Evolutionary conservation across 176 grass and related monocot species (phyloP).

Genomic region (Rhynchospora tenuis): DNA sequence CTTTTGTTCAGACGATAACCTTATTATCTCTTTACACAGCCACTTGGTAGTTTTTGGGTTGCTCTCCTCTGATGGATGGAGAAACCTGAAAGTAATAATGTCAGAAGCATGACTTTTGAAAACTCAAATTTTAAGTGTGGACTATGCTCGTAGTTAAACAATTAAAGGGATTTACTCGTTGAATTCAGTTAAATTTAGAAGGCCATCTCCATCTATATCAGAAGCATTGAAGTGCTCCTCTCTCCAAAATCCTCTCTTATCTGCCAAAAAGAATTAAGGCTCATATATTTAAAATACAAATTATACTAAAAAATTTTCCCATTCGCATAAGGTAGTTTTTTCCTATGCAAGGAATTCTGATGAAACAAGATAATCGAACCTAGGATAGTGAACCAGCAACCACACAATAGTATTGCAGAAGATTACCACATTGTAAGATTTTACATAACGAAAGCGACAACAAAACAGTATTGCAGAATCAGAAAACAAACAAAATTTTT

Average conservation of each 20-base stretch:
- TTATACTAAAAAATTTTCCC: not conserved
- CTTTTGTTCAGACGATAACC: slow-evolving; percentile 24
- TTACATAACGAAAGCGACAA: not conserved
- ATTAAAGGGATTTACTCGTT: slow-evolving; percentile 43
- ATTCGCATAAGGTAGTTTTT: not conserved
- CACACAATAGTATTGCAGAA: not conserved
- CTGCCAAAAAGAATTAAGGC: not conserved
- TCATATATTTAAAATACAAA: not conserved
- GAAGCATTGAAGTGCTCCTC: slow-evolving; percentile 88
- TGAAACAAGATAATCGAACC: not conserved
- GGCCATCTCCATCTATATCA: slow-evolving; percentile 57
- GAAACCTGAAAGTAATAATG: slow-evolving; percentile 46
- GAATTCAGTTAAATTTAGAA: slow-evolving; percentile 68
- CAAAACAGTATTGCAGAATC: not conserved
- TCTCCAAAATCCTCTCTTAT: slow-evolving; percentile 56
- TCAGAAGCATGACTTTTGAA: not conserved
- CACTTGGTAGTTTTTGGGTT: slow-evolving; percentile 64
- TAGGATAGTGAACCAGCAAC: not conserved
- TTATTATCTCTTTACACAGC: slow-evolving; percentile 74
- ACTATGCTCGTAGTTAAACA: not conserved
- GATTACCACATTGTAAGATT: not conserved
- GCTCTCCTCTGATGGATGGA: slow-evolving; percentile 67
- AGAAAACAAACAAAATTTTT: not conserved
- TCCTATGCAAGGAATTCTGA: not conserved
- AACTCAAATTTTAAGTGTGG: not conserved